These are phyloP conservation scores for Candida oleophila DNA, from an alignment of 805 yeast species.

Conservation along the genomic window DNA sequence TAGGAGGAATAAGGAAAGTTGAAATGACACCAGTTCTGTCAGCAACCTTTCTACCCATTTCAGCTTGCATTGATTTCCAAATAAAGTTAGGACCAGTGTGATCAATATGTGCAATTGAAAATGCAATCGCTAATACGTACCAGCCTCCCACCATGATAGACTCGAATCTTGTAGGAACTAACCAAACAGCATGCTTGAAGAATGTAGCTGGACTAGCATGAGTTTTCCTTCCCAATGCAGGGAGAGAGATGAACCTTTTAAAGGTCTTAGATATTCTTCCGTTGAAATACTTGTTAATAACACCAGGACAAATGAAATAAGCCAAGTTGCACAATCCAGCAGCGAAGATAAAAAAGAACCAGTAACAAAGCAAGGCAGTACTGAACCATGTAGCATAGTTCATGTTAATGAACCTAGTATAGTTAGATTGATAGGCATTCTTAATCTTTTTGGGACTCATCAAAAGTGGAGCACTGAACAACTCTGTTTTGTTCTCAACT, in stretches of 20 bases:
- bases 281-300: conserved; percentile 28
- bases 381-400: conserved; percentile 42
- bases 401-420: conserved; percentile 28
- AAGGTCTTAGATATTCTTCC: conserved; percentile 16
- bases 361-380: conserved; percentile 26
- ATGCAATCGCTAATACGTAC: conserved; percentile 30
- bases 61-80: conserved; percentile 21
- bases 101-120: conserved; percentile 22
- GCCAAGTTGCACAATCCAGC: conserved; percentile 31
- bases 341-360: conserved; percentile 30
- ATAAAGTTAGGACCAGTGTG: conserved; percentile 24
- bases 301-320: conserved; percentile 20
- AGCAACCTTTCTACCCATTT: conserved; percentile 44
- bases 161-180: conserved; percentile 57
- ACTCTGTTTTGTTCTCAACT: conserved; percentile 20
- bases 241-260: conserved; percentile 26
- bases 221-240: conserved; percentile 22
- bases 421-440: conserved; percentile 26
- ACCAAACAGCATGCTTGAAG: conserved; percentile 15
- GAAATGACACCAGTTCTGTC: conserved; percentile 55
- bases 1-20: conserved; percentile 53
- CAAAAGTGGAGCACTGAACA: conserved; percentile 37
- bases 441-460: conserved; percentile 22
- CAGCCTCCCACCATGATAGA: conserved; percentile 40
- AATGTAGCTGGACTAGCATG: conserved; percentile 15